These are phyloP conservation scores for Graphilbum ipis-grandicollis DNA, from an alignment of 2,329 filamentous ascomycete genomes.

Conservation along the genomic window DNA sequence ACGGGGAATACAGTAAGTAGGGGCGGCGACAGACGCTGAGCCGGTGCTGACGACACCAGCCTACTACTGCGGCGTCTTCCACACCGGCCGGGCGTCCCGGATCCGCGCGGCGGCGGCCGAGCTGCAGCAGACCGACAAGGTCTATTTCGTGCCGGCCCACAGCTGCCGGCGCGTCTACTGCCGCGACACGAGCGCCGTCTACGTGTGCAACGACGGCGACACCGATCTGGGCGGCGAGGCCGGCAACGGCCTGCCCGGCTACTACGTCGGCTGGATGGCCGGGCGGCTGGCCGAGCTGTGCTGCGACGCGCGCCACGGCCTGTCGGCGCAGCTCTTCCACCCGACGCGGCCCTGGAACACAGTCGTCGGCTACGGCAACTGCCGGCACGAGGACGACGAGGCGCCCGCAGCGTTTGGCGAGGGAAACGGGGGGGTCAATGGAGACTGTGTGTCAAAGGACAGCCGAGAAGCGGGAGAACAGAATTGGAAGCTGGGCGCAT, in stretches of 20 bases:
- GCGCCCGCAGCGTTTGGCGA: slow-evolving; percentile 5
- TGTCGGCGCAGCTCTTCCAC: slow-evolving; percentile 9
- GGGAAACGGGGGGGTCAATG: slow-evolving; percentile 8
- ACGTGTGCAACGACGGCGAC: slow-evolving; percentile 6
- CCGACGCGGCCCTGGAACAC: slow-evolving; percentile 6
- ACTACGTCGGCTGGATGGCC: slow-evolving; percentile 7
- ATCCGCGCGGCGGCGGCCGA: slow-evolving; percentile 1
- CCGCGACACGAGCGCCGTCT: slow-evolving; percentile 8
- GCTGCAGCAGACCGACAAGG: slow-evolving; percentile 2
- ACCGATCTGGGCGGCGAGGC: no score
- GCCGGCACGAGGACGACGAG: slow-evolving; percentile 4
- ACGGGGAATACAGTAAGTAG: slow-evolving; percentile 7
- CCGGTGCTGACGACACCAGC: slow-evolving; percentile 1
- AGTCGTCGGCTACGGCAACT: slow-evolving; percentile 10
- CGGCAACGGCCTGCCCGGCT: slow-evolving; percentile 1
- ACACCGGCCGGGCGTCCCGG: slow-evolving; percentile 3
- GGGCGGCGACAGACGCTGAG: no score
- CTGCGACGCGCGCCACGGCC: slow-evolving; percentile 7
- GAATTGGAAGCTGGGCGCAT: no score
- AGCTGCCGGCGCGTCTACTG: slow-evolving; percentile 8
- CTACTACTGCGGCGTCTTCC: slow-evolving; percentile 9
- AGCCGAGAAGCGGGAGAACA: neutral
- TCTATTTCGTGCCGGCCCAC: neutral
- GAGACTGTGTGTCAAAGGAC: slow-evolving; percentile 2
- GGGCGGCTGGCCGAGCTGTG: slow-evolving; percentile 6